Base-by-base conservation (phyloP, 108 stramenopile genomes). In the Skeletonema marinoi region DNA sequence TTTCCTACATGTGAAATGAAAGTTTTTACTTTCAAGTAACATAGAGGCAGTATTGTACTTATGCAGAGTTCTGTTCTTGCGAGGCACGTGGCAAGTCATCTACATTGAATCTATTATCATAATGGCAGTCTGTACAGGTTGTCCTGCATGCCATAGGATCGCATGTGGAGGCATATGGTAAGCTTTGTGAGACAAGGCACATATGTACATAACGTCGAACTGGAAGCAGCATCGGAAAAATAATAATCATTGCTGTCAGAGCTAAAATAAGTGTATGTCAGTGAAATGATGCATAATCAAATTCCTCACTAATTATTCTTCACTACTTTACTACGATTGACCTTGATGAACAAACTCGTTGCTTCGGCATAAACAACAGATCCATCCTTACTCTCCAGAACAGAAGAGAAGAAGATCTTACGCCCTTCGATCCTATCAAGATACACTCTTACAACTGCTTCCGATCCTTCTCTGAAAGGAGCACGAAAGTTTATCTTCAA, bases 301-400 rank as follows among this genome's bases (percentile, higher is more conserved):
- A 1, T 50, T 17, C 1, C n/a, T 50, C 16, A 19, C 19, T 19
- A 19, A 51, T 19, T 51, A 51, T 56, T 56, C 54, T 29, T 7
- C 8, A 56, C 10, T 56, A 56, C 54, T 25, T 56, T 56, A 56
- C 54, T 25, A 10, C 25, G 19, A n/a, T 25, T 25, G 9, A 56
- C 10, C 70, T 66, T 71, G n/a, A 78, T 29, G 21, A 66, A 78
- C 65, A 78, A 19, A 64, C 72, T 66, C 17, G 35, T 74, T 25
- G 82, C 82, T 38, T 83, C 78, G n/a, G 82, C 78, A 79, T 56
- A 83, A 17, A 75, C 32, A 56, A 66, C 65, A n/a, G 35, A 31
- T 51, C 82, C 82, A 63, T 78, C 82, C 9, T 65, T 36, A 48
- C 73, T 83, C 44, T 78, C 78, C 67, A 83, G 56, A 29, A 10